Percentiles rank a stretch among this genome's conserved stretches.
Evolutionary conservation across 2,329 filamentous ascomycete species (phyloP).

Genomic region (Emergomyces orientalis): DNA sequence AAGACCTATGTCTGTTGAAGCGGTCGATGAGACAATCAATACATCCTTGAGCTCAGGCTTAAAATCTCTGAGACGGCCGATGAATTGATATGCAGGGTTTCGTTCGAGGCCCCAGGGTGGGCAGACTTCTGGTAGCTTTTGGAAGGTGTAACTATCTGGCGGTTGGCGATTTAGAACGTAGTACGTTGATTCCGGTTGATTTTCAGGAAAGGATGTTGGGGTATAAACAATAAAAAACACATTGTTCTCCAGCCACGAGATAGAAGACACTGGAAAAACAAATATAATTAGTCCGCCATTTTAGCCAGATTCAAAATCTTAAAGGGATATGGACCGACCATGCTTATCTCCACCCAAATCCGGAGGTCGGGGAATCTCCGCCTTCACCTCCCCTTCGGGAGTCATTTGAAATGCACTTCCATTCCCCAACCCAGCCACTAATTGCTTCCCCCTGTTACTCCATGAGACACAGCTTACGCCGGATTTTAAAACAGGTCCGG

Average conservation of each 20-base stretch:
- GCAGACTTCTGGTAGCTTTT: slow-evolving; percentile 65
- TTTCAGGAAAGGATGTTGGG: slow-evolving; percentile 46
- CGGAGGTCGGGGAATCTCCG: slow-evolving; percentile 67
- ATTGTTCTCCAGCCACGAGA: slow-evolving; percentile 83
- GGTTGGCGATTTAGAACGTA: slow-evolving; percentile 63
- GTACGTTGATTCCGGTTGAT: slow-evolving; percentile 57
- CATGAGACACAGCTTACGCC: slow-evolving; percentile 79
- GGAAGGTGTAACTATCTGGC: slow-evolving; percentile 52
- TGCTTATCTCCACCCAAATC: slow-evolving; percentile 54
- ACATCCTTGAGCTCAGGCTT: slow-evolving; percentile 71
- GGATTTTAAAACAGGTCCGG: slow-evolving; percentile 58
- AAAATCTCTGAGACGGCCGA: slow-evolving; percentile 69
- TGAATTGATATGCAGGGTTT: slow-evolving; percentile 63
- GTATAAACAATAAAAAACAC: slow-evolving; percentile 75
- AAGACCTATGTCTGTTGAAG: slow-evolving; percentile 67
- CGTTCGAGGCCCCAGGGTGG: slow-evolving; percentile 59
- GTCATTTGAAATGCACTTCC: slow-evolving; percentile 77
- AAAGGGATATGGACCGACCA: slow-evolving; percentile 42
- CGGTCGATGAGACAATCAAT: slow-evolving; percentile 72
- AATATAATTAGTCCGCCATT: slow-evolving; percentile 28
- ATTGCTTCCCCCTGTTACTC: slow-evolving; percentile 88
- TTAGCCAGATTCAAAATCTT: slow-evolving; percentile 1
- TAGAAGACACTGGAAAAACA: slow-evolving; percentile 52
- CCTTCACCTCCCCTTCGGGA: slow-evolving; percentile 67
- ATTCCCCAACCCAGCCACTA: slow-evolving; percentile 75